Base-by-base conservation (phyloP, 345 rosid genomes). In the Syzygium aqueum region DNA sequence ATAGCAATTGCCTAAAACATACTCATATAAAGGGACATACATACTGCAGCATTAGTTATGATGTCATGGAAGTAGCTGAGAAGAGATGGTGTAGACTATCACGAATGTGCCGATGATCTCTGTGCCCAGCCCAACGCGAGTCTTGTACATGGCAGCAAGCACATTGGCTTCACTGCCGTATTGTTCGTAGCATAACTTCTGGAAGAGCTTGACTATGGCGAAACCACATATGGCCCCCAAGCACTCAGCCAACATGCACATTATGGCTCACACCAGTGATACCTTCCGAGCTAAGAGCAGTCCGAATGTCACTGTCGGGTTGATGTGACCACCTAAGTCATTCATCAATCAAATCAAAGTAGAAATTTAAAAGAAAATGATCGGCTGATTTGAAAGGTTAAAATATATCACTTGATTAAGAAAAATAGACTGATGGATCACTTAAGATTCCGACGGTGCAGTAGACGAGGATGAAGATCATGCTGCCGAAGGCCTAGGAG, bases 381-480 rank as follows among this genome's bases (percentile, higher is more conserved):
- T 73, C 25, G 40, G 23, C 13, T 54, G 51, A 50, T 28, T 17
- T 21, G 49, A 49, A 11, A 51, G 25, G 30, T 63, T 10, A 6
- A 30, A 8, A 30, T 25, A 25, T 15, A 9, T 19, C 8, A 23
- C 30, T 11, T 30, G 30, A 51, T 12, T 28, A 16, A 67, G 40
- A 30, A 54, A 19, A 27, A 59, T 25, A 27, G 13, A 59, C n/a
- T 6, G 78, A 53, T 4, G 27, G 80, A 56, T 61, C 33, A 88
- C 88, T 88, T 84, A 86, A 88, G 51, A 88, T 88, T 11, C 89
- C 87, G n/a, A 88, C 87, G 19, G 89, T 88, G 89, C 89, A 88
- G 89, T 88, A 88, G 56, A 88, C 89, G 77, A 88, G 89, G 17
- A 88, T 51, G 77, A 86, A 88, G 87, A 88, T 98, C 99, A 89